Evolutionary conservation across 2,329 filamentous ascomycete species (phyloP).

Genomic region (Botrytis tulipae): DNA sequence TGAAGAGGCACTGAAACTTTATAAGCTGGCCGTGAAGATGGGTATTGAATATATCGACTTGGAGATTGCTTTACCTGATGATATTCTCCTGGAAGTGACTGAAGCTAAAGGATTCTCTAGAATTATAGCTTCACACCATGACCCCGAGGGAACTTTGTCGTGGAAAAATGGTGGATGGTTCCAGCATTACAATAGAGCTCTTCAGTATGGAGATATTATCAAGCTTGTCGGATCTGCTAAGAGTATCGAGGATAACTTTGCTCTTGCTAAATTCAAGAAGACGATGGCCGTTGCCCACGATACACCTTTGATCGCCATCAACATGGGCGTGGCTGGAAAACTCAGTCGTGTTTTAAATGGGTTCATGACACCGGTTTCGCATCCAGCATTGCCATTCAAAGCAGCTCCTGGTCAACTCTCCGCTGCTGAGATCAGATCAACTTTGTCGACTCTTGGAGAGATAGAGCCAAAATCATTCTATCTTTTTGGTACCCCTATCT

Average conservation of each 20-base stretch:
- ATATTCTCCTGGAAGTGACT: slow-evolving; percentile 68
- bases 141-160: slow-evolving; percentile 72
- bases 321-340: slow-evolving; percentile 88
- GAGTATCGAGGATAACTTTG: slow-evolving; percentile 79
- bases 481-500: slow-evolving; percentile 83
- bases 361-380: slow-evolving; percentile 93
- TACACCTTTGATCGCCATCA: slow-evolving; percentile 88
- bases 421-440: slow-evolving; percentile 80
- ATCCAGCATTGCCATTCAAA: slow-evolving; percentile 84
- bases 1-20: slow-evolving; percentile 71
- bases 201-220: slow-evolving; percentile 89
- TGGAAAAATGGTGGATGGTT: slow-evolving; percentile 96
- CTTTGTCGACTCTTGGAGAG: slow-evolving; percentile 74
- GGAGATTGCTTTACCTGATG: slow-evolving; percentile 80
- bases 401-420: slow-evolving; percentile 93
- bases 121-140: slow-evolving; percentile 95
- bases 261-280: slow-evolving; percentile 75
- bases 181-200: slow-evolving; percentile 80
- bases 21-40: slow-evolving; percentile 73
- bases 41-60: slow-evolving; percentile 92
- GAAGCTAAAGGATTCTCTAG: slow-evolving; percentile 67
- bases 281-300: slow-evolving; percentile 71
- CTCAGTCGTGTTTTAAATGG: slow-evolving; percentile 85
- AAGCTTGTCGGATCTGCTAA: slow-evolving; percentile 86
- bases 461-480: slow-evolving; percentile 76